A percentile compares a stretch with the other conserved stretches of the same genome.
Conservation (phyloP, 2,329 filamentous ascomycete species). For the Xylariaceae sp. region DNA sequence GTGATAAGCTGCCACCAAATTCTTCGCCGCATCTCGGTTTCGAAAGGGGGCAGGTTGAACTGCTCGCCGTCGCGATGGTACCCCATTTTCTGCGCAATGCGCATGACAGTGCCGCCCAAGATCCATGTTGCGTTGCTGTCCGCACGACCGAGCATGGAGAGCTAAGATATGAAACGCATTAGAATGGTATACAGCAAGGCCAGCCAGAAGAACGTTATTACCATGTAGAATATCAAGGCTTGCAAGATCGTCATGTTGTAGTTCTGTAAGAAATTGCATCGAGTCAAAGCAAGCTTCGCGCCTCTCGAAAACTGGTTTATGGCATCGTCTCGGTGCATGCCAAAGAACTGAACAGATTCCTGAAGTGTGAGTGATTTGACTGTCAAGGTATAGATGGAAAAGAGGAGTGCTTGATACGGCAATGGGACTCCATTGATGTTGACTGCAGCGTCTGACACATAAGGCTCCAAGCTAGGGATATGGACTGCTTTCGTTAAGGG, state of each 20-base stretch:
- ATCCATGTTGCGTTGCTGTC: slow-evolving; percentile 28
- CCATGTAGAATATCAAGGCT: slow-evolving; percentile 31
- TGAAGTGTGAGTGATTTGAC: slow-evolving; percentile 37
- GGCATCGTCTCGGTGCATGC: slow-evolving; percentile 14
- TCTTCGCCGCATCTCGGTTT: slow-evolving; percentile 40
- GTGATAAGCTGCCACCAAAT: slow-evolving; percentile 38
- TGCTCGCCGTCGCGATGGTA: slow-evolving; percentile 36
- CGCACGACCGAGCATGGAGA: slow-evolving; percentile 14
- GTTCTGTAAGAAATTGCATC: slow-evolving; percentile 32
- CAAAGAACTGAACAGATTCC: slow-evolving; percentile 32
- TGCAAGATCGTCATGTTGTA: slow-evolving; percentile 34
- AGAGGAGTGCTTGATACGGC: slow-evolving; percentile 39
- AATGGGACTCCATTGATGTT: slow-evolving; percentile 38
- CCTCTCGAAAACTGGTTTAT: slow-evolving; percentile 21
- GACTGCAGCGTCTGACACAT: slow-evolving; percentile 42
- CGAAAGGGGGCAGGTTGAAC: slow-evolving; percentile 36
- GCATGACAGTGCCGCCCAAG: slow-evolving; percentile 35
- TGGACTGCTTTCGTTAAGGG: slow-evolving; percentile 53
- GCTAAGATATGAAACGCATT: slow-evolving; percentile 5
- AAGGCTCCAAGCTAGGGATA: slow-evolving; percentile 44
- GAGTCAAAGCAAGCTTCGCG: slow-evolving; percentile 21
- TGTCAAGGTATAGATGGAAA: slow-evolving; percentile 44
- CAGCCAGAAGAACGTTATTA: slow-evolving; percentile 1
- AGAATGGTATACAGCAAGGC: background rate
- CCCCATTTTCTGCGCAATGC: slow-evolving; percentile 40